Base-by-base conservation (phyloP, 768 basidiomycete genomes). In the Thelephora ganbajun region DNA sequence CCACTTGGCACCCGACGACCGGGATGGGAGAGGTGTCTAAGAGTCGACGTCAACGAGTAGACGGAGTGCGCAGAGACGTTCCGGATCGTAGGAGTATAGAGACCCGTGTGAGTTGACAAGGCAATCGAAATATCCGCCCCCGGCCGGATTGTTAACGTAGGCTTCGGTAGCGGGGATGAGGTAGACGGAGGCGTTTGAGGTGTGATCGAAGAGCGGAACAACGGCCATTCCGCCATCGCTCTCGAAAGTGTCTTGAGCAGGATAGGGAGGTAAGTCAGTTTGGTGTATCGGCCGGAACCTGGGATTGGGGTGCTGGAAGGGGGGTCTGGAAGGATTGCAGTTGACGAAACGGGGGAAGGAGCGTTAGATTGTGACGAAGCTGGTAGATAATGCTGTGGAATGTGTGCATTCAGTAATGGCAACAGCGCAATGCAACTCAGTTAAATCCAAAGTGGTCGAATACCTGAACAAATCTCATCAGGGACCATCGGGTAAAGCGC, bases 151-250 rank as follows among this genome's bases (percentile, higher is more conserved):
- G 79, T 83, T 6, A 89, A 66, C 0, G 77, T 76, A 0, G 84
- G 84, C 59, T 80, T 88, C 12, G 56, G 44, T 19, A 57, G 49
- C 7, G 57, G 23, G 39, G 53, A 13, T 30, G 48, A 33, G 11
- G 48, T 20, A 47, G 41, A 50, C 13, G 45, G 18, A n/a, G 57
- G 22, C 26, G 26, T 30, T 30, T 30, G 26, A 30, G 26, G 26
- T 0, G 80, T 77, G 56, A 90, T 79, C 30, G 83, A 81, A 16
- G 83, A 72, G 13, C 84, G 74, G 69, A 93, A 77, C 43, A 92
- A 65, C 0, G 90, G 87, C 86, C 89, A 88, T 58, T 86, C 79
- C 51, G 72, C 64, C 84, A 92, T 86, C 3, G 86, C 72, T 54
- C 71, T 76, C 1, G 83, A 75, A 45, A 93, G 80, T 0, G 82